Evolutionary conservation across 1,284 basidiomycete species (phyloP).

Genomic region (Microbotryum saponariae): DNA sequence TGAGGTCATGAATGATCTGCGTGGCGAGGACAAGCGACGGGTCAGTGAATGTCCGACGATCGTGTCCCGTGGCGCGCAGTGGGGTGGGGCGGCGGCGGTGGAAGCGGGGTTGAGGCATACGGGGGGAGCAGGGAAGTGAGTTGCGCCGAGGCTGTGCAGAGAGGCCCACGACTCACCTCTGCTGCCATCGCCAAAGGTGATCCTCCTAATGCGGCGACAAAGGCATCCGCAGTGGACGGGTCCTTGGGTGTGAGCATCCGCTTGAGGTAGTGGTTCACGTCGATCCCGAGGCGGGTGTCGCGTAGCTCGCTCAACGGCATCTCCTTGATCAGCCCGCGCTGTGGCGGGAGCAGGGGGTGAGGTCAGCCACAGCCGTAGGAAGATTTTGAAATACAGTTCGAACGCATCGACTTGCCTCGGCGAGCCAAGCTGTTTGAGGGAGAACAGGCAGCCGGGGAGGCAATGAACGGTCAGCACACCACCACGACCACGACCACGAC

Average conservation of each 20-base stretch:
- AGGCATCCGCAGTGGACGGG: conserved; percentile 35
- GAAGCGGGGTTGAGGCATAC: neutral
- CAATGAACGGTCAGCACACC: neutral
- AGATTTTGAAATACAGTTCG: neutral
- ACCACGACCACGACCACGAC: neutral
- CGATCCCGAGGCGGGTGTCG: conserved; percentile 92
- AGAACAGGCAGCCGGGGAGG: neutral
- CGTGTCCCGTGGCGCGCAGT: neutral
- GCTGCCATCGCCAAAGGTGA: conserved; percentile 74
- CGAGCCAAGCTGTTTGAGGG: conserved; percentile 21
- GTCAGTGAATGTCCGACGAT: neutral
- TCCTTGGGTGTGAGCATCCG: conserved; percentile 67
- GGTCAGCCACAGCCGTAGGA: neutral
- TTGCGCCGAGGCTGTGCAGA: neutral
- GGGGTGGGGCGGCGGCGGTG: too few species aligned
- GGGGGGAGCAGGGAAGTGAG: too few species aligned
- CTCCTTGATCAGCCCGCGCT: conserved; percentile 78
- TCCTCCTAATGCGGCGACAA: conserved; percentile 84
- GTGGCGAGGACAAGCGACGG: neutral
- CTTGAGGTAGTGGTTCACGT: conserved; percentile 84
- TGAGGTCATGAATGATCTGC: conserved; percentile 85
- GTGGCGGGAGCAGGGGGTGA: neutral
- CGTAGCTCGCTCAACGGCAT: conserved; percentile 74
- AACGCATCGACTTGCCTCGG: conserved; percentile 11
- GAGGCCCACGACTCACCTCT: conserved; percentile 14